Conservation (phyloP, 345 rosid species). For the Hibiscus mutabilis region DNA sequence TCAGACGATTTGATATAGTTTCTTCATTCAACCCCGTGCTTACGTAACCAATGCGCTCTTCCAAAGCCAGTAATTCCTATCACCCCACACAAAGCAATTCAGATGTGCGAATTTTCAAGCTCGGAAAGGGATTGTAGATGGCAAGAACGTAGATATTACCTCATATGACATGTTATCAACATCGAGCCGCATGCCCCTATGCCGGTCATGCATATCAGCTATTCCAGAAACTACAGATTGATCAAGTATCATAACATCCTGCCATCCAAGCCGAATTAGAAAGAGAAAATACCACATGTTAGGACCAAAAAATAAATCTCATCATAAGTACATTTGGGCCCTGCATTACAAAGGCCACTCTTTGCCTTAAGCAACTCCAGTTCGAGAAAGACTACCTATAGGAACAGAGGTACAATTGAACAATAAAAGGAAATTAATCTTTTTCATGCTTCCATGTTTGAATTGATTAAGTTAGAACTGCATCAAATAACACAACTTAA, state of each 20-base stretch:
- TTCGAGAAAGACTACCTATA: background rate
- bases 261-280: slow-evolving; percentile 15
- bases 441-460: background rate
- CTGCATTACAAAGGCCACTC: background rate
- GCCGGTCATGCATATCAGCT: slow-evolving; percentile 67
- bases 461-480: background rate
- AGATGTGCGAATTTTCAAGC: background rate
- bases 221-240: slow-evolving; percentile 56
- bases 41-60: slow-evolving; percentile 88
- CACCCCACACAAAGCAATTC: slow-evolving; percentile 12
- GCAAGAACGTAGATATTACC: slow-evolving; percentile 33
- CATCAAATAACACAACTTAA: background rate
- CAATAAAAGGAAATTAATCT: background rate
- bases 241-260: slow-evolving; percentile 84
- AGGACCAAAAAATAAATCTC: background rate
- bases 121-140: background rate
- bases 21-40: slow-evolving; percentile 80
- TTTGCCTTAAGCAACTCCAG: background rate
- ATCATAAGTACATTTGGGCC: too few species aligned
- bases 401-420: background rate
- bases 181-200: slow-evolving; percentile 91
- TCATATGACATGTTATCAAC: slow-evolving; percentile 97
- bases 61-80: slow-evolving; percentile 79
- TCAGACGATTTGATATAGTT: slow-evolving; percentile 39
- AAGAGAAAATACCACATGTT: slow-evolving; percentile 2